phyloP scores from a whole-genome alignment of 257 asterid genomes.

The Henckelia pumila region DNA sequence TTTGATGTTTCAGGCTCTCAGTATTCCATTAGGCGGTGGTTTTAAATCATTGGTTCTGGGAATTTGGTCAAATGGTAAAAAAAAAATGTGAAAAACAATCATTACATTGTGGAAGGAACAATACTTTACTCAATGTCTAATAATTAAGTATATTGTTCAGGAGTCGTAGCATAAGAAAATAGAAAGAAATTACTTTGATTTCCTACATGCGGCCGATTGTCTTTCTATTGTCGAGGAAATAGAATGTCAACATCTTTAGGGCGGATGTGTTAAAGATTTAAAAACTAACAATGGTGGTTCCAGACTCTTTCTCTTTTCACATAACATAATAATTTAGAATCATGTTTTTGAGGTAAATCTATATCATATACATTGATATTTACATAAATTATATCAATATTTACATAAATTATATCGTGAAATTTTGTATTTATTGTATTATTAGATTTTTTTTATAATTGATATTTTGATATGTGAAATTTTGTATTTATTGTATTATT shows the following conservation, averaged over 20 bases:
- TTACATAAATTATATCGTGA: too few relatives aligned
- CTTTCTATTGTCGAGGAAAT: background rate
- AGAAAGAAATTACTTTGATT: background rate
- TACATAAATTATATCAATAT: too few relatives aligned
- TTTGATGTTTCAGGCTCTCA: constrained; percentile 10
- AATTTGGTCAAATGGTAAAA: background rate
- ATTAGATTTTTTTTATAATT: too few relatives aligned
- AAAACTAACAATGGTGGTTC: too few relatives aligned
- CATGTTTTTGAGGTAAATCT: too few relatives aligned
- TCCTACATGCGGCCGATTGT: background rate
- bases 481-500: too few relatives aligned
- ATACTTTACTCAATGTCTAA: background rate
- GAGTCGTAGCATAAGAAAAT: background rate
- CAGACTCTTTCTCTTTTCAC: too few relatives aligned
- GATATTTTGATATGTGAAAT: too few relatives aligned
- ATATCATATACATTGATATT: too few relatives aligned
- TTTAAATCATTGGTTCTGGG: constrained; percentile 15
- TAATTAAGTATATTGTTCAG: too few relatives aligned
- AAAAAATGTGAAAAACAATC: background rate
- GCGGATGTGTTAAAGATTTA: background rate
- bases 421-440: too few relatives aligned
- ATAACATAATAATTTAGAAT: too few relatives aligned
- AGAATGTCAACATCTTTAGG: background rate
- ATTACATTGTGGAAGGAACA: background rate
- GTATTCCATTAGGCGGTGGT: constrained; percentile 29